Conservation (phyloP, 164 flowering plant species). For the Vitis rotundifolia region DNA sequence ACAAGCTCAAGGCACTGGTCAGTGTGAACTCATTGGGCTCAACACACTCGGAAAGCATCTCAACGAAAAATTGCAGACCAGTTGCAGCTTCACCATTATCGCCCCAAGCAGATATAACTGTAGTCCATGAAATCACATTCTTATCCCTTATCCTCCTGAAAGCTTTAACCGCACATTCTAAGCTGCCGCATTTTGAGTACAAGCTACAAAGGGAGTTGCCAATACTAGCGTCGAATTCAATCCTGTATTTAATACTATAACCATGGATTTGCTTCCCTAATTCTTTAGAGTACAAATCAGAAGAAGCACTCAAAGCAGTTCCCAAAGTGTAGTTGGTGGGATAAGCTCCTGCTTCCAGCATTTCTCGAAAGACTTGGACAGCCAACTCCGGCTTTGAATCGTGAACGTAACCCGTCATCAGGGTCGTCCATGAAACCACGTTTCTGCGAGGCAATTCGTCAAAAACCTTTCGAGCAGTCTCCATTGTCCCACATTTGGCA, state of each 20-base stretch:
- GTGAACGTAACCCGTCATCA: slow-evolving; percentile 76
- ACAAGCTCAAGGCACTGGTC: slow-evolving; percentile 66
- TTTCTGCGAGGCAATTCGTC: slow-evolving; percentile 53
- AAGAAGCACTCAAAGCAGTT: slow-evolving; percentile 60
- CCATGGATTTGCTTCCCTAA: slow-evolving; percentile 74
- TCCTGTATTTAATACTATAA: slow-evolving; percentile 51
- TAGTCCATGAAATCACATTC: slow-evolving; percentile 87
- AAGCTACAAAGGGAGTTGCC: slow-evolving; percentile 74
- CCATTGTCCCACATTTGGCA: slow-evolving; percentile 70
- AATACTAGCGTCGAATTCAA: slow-evolving; percentile 54
- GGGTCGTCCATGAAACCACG: slow-evolving; percentile 70
- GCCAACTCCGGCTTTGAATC: slow-evolving; percentile 58
- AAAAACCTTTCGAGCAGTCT: slow-evolving; percentile 55
- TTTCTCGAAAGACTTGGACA: slow-evolving; percentile 43
- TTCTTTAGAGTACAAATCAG: slow-evolving; percentile 35
- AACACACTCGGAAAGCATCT: slow-evolving; percentile 42
- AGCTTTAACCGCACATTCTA: slow-evolving; percentile 55
- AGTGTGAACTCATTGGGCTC: slow-evolving; percentile 59
- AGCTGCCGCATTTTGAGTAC: slow-evolving; percentile 56
- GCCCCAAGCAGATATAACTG: slow-evolving; percentile 62
- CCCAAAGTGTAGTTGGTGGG: slow-evolving; percentile 75
- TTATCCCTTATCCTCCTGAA: slow-evolving; percentile 57
- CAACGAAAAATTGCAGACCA: slow-evolving; percentile 45
- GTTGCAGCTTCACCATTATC: slow-evolving; percentile 52
- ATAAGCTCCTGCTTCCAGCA: slow-evolving; percentile 65